Evolutionary conservation across 768 basidiomycete species (phyloP).

Genomic region (Amylocystis lapponica): DNA sequence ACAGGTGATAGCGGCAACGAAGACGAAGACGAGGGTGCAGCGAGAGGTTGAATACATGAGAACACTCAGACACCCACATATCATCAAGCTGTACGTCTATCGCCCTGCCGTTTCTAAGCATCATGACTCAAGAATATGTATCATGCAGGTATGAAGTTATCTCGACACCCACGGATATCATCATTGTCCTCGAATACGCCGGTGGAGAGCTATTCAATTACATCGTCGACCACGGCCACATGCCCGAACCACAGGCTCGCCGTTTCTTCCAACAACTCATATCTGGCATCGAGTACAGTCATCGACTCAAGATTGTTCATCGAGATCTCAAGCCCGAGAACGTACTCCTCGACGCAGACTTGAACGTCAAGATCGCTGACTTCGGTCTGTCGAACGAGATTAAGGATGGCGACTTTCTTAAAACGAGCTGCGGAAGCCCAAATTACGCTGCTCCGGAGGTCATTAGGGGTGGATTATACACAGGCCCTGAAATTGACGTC

Average conservation of each 20-base stretch:
- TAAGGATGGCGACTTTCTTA: constrained; percentile 93
- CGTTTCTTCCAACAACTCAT: constrained; percentile 99
- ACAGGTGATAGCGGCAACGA: constrained; percentile 85
- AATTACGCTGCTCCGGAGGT: constrained; percentile 99
- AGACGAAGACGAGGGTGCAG: constrained; percentile 88
- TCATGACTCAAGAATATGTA: neutral
- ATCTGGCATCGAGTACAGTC: constrained; percentile 94
- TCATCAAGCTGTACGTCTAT: constrained; percentile 84
- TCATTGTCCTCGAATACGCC: constrained; percentile 97
- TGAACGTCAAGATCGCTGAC: constrained; percentile 98
- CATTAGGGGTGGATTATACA: constrained; percentile 90
- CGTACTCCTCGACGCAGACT: constrained; percentile 75
- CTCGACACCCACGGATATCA: constrained; percentile 91
- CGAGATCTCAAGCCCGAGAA: constrained; percentile 98
- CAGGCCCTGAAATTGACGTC: constrained; percentile 97
- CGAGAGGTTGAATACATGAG: constrained; percentile 98
- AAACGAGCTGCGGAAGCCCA: constrained; percentile 96
- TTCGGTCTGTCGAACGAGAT: constrained; percentile 96
- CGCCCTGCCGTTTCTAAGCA: constrained; percentile 7
- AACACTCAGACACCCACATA: constrained; percentile 89
- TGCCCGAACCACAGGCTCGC: constrained; percentile 82
- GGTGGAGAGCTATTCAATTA: constrained; percentile 98
- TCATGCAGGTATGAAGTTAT: constrained; percentile 73
- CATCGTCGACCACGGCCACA: constrained; percentile 90
- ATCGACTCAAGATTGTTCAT: constrained; percentile 95